phyloP scores from a whole-genome alignment of 1,139 yeast species.

The Pichia sp. region DNA sequence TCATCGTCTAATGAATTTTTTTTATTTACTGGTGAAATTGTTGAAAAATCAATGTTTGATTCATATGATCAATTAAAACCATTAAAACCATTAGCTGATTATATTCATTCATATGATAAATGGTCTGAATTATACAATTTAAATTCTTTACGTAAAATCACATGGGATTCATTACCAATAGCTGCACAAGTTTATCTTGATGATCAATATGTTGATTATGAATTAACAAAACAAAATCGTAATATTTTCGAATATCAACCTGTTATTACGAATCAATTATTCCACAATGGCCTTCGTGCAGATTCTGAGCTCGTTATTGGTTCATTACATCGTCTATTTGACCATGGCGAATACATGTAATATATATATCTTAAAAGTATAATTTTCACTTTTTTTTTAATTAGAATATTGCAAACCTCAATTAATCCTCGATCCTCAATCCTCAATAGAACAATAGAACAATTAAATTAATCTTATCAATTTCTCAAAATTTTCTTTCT shows the following conservation, averaged over 20 bases:
- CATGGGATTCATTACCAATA: slow-evolving; percentile 36
- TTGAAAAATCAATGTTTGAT: slow-evolving; percentile 43
- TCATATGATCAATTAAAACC: slow-evolving; percentile 41
- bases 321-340: slow-evolving; percentile 36
- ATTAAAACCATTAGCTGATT: slow-evolving; percentile 37
- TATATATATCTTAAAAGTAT: no score
- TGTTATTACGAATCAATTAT: slow-evolving; percentile 43
- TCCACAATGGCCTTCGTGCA: slow-evolving; percentile 47
- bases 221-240: slow-evolving; percentile 32
- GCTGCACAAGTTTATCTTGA: slow-evolving; percentile 45
- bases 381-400: no score
- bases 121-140: slow-evolving; percentile 40
- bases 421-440: no score
- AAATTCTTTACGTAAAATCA: slow-evolving; percentile 3
- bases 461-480: no score
- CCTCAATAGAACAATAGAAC: no score
- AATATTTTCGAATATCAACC: slow-evolving; percentile 33
- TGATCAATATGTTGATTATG: slow-evolving; percentile 52
- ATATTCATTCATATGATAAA: slow-evolving; percentile 35
- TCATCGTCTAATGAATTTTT: slow-evolving; percentile 5
- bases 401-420: no score
- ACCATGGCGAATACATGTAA: slow-evolving; percentile 39
- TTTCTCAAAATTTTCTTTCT: no score
- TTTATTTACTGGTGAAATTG: slow-evolving; percentile 55
- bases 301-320: slow-evolving; percentile 36